Percentiles rank a stretch among this genome's conserved stretches.
Evolutionary conservation across 129 eudicot genomes (phyloP).

Genomic region (Helianthus tuberosus): DNA sequence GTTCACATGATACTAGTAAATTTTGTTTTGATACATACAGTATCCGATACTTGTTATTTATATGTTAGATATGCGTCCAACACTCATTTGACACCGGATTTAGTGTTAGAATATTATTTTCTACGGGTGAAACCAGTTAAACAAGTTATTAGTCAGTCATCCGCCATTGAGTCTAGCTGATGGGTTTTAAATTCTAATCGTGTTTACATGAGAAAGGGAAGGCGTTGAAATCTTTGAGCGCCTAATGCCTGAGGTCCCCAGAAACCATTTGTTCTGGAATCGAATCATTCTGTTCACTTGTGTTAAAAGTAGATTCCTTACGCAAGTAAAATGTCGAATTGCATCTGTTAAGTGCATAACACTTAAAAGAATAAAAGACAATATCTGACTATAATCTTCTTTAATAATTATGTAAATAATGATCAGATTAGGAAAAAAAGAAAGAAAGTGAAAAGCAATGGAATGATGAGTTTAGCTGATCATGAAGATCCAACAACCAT

Average conservation of each 20-base stretch:
- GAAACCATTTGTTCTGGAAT: not conserved
- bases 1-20: not conserved
- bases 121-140: not conserved
- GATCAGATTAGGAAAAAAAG: slow-evolving; percentile 18
- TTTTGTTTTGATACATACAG: not conserved
- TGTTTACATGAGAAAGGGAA: not conserved
- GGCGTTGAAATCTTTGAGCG: not conserved
- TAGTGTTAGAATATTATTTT: not conserved
- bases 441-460: slow-evolving; percentile 16
- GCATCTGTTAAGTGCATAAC: not conserved
- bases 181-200: not conserved
- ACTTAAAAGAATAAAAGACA: slow-evolving; percentile 27
- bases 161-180: not conserved
- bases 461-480: slow-evolving; percentile 28
- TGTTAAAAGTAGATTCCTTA: not conserved
- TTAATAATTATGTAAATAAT: slow-evolving; percentile 24
- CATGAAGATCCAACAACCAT: slow-evolving; percentile 40
- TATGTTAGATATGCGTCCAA: not conserved
- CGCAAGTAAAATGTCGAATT: not conserved
- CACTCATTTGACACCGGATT: not conserved
- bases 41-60: not conserved
- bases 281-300: not conserved
- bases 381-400: slow-evolving; percentile 20
- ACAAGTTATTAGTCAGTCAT: not conserved
- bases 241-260: not conserved